Evolutionary conservation across 2,329 filamentous ascomycete genomes (phyloP).

Genomic region (Coleophoma crateriformis): DNA sequence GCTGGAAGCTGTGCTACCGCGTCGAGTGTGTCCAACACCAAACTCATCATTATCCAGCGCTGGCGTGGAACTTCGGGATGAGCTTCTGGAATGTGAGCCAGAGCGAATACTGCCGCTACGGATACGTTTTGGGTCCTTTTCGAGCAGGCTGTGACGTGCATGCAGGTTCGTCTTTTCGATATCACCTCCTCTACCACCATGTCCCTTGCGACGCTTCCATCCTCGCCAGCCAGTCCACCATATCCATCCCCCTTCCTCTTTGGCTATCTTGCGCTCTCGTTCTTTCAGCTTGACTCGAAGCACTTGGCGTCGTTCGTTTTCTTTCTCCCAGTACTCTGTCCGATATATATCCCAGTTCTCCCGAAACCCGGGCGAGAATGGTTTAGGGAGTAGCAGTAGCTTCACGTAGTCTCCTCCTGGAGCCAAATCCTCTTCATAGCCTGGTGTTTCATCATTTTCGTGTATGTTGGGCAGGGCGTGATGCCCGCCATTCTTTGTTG

Average conservation of each 20-base stretch:
- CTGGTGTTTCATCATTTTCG: constrained; percentile 57
- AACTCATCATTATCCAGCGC: constrained; percentile 22
- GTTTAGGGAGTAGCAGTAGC: constrained; percentile 84
- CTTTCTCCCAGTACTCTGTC: constrained; percentile 92
- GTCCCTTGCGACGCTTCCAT: constrained; percentile 29
- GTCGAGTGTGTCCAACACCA: constrained; percentile 15
- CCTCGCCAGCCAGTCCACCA: constrained; percentile 80
- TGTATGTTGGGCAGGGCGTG: constrained; percentile 33
- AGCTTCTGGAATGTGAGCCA: constrained; percentile 25
- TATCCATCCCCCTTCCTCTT: constrained; percentile 65
- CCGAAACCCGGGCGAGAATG: constrained; percentile 88
- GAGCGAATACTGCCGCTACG: constrained; percentile 23
- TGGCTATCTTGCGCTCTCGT: constrained; percentile 62
- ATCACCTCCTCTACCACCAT: constrained; percentile 11
- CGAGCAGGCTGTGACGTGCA: constrained; percentile 14
- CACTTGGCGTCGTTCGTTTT: constrained; percentile 81
- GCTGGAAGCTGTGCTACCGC: constrained; percentile 22
- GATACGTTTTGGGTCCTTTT: constrained; percentile 22
- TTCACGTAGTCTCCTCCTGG: constrained; percentile 90
- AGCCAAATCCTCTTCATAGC: constrained; percentile 83
- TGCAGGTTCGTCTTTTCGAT: constrained; percentile 23
- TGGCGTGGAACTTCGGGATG: constrained; percentile 29
- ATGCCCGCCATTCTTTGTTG: constrained; percentile 40
- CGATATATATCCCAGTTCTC: constrained; percentile 97
- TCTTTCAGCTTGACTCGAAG: constrained; percentile 66